Conservation (phyloP, 2,329 filamentous ascomycete species). For the Falciphora oryzae region DNA sequence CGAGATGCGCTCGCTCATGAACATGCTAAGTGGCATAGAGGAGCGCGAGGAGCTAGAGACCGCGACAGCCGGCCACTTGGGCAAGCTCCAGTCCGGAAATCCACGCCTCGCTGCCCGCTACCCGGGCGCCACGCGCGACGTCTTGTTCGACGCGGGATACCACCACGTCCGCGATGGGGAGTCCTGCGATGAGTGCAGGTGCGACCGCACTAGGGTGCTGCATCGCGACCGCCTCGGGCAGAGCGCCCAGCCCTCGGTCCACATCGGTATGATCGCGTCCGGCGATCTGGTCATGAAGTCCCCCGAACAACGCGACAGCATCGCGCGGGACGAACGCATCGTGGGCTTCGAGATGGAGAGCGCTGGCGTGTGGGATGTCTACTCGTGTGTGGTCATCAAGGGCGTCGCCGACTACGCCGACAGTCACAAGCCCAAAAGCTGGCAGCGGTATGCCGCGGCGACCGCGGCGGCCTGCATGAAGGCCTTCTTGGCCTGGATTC, state of each 20-base stretch:
- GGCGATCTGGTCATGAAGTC: conserved; percentile 32
- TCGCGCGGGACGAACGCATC: conserved; percentile 19
- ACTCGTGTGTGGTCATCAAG: conserved; percentile 29
- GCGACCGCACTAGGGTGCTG: conserved; percentile 11
- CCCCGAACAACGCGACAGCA: conserved; percentile 22
- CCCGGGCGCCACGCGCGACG: conserved; percentile 13
- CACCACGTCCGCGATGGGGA: conserved; percentile 11
- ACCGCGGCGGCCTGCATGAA: too few relatives aligned
- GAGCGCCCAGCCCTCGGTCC: conserved; percentile 4
- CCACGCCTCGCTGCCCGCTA: conserved; percentile 11
- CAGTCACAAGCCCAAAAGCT: conserved; percentile 30
- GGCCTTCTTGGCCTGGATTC: too few relatives aligned
- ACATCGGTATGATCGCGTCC: conserved; percentile 26
- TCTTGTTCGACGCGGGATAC: conserved; percentile 15
- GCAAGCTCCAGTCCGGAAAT: not conserved
- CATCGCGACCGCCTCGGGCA: conserved; percentile 11
- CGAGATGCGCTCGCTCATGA: conserved; percentile 14
- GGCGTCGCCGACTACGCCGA: conserved; percentile 34
- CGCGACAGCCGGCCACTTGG: conserved; percentile 7
- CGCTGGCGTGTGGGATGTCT: conserved; percentile 28
- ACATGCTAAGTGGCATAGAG: conserved; percentile 11
- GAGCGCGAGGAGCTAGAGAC: conserved; percentile 8
- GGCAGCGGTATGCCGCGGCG: conserved; percentile 30
- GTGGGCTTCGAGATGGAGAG: conserved; percentile 33
- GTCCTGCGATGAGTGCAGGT: conserved; percentile 12